Evolutionary conservation across 2,329 filamentous ascomycete species (phyloP), one percentile per base, ranked within the genome.

Genomic region (Microdochium bolleyi): DNA sequence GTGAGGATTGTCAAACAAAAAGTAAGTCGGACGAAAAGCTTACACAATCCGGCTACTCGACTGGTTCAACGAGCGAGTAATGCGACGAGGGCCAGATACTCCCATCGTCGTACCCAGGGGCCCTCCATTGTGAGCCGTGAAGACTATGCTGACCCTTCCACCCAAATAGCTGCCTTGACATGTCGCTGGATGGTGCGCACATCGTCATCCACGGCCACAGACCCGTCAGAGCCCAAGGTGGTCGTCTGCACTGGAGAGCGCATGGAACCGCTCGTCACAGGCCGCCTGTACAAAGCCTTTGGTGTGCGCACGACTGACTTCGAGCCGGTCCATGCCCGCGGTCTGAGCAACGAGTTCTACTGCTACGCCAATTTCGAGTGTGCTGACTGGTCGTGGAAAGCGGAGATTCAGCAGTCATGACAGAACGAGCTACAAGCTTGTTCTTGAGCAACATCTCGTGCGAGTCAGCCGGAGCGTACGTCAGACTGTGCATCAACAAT

Each of bases 291-390:
- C 66, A 72, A 73, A 49, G 76, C 81, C 48, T 72, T 83, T 32
- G 84, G 84, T 2, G 69, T 87, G 25, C 71, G 67, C 52, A 84
- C 83, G 3, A 92, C 88, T 1, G 81, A 78, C 1, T 91, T 84
- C 63, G 80, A 85, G 61, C 83, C 85, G 3, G 73, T 76, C 57
- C 89, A 92, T 62, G 76, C 80, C n/a, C 81, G 82, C 56, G 86
- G 86, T 0, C 69, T 94, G 55, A 88, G 86, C 67, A 94, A 94
- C 62, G 87, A 90, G 67, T 94, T 91, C 64, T 79, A 81, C 62
- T 91, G 86, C 67, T 92, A 89, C 62, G 82, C 88, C 24, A 92
- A 89, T 63, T 92, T 89, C 62, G 84, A 89, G 65, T 81, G 83
- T 60, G 70, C 70, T 7, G 67, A 66, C 3, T 82, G 80, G 77